phyloP scores from a whole-genome alignment of 2,329 filamentous ascomycete genomes.

The Pseudogymnoascus sp. region DNA sequence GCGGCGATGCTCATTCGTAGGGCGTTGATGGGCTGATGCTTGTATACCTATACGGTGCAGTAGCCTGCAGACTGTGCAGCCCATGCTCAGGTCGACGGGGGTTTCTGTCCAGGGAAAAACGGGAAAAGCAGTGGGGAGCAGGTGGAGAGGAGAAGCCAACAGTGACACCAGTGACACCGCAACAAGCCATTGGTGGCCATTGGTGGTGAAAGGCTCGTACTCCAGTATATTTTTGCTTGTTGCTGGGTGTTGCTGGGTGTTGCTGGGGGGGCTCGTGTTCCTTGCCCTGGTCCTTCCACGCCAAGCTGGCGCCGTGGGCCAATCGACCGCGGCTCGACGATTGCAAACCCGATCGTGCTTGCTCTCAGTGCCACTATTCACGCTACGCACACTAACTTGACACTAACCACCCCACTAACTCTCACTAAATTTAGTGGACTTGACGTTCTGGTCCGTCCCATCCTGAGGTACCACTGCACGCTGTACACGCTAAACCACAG shows the following conservation, averaged over 20 bases:
- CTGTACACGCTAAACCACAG: background rate
- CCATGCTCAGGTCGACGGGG: background rate
- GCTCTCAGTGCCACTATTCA: background rate
- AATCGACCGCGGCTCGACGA: background rate
- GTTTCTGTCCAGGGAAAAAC: background rate
- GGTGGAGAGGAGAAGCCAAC: background rate
- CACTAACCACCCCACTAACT: background rate
- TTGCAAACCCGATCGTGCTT: background rate
- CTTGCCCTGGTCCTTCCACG: background rate
- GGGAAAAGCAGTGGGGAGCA: background rate
- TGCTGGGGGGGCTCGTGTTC: background rate
- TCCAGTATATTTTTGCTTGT: no score
- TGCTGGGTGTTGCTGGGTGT: background rate
- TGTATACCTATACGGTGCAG: background rate
- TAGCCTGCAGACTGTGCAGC: background rate
- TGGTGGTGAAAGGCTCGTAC: no score
- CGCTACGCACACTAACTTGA: background rate
- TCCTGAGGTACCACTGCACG: background rate
- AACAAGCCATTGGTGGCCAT: background rate
- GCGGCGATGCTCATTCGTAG: background rate
- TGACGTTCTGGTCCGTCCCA: background rate
- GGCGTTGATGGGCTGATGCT: background rate
- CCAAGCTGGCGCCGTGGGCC: background rate
- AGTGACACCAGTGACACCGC: background rate
- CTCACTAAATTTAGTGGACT: background rate